phyloP scores from a whole-genome alignment of 495 filamentous ascomycete genomes.

The Aspergillus panamensis region DNA sequence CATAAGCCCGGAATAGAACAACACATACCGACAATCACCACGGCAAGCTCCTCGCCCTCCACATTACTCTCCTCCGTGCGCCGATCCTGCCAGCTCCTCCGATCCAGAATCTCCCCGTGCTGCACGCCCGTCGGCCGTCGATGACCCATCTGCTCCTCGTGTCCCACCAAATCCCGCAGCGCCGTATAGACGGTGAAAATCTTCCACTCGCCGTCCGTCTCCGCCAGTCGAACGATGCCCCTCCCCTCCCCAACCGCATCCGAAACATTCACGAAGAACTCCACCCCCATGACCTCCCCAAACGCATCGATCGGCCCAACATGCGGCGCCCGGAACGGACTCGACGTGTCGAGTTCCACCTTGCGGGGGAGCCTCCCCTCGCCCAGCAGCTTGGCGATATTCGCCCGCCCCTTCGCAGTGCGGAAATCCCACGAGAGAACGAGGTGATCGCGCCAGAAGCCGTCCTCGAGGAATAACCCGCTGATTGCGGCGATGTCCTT shows the following conservation, averaged over 20 bases:
- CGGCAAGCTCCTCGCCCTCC: constrained; percentile 52
- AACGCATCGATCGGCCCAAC: constrained; percentile 46
- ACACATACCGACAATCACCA: constrained; percentile 63
- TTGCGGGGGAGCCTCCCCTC: constrained; percentile 37
- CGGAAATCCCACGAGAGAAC: constrained; percentile 41
- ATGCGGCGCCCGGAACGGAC: constrained; percentile 44
- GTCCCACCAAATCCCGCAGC: constrained; percentile 45
- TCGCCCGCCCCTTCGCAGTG: constrained; percentile 53
- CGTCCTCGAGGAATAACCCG: constrained; percentile 44
- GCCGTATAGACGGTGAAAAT: constrained; percentile 62
- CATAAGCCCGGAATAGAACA: neutral
- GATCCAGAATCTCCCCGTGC: constrained; percentile 48
- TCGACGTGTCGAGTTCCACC: constrained; percentile 49
- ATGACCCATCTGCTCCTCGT: constrained; percentile 42
- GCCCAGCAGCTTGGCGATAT: constrained; percentile 48
- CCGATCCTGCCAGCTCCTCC: constrained; percentile 64
- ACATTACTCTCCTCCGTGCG: constrained; percentile 54
- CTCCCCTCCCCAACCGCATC: constrained; percentile 50
- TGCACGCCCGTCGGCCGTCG: constrained; percentile 46
- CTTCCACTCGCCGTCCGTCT: constrained; percentile 53
- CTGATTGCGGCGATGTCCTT: constrained; percentile 30
- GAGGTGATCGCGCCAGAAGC: constrained; percentile 46
- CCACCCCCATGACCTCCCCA: constrained; percentile 50
- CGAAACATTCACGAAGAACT: constrained; percentile 47
- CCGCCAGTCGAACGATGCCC: constrained; percentile 54